Evolutionary conservation across 176 grass and related monocot genomes (phyloP), one percentile per base, ranked within the genome.

Genomic region (Zoysia japonica): DNA sequence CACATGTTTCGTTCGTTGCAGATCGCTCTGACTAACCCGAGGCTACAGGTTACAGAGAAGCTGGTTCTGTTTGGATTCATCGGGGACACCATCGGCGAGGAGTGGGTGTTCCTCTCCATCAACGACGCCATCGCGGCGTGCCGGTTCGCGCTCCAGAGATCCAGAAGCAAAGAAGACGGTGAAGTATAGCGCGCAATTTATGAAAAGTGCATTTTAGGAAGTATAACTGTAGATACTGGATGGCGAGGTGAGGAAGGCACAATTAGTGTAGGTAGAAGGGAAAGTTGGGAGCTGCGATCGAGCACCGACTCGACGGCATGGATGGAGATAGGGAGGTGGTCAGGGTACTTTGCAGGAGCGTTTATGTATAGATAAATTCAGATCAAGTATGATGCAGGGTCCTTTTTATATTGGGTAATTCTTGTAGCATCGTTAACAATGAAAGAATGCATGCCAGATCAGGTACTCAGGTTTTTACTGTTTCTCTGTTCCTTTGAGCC

Each of bases 1-100:
- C 41, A 35, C 5, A 20, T 80, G 47, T 69, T 36, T 49, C 45
- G 37, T 9, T 14, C 50, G n/a, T 41, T 89, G 77, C 88, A 99
- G 96, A 62, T 95, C 49, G 88, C 72, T 13, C 81, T 99, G 56
- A 72, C 70, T 45, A 95, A 99, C 68, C 96, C 96, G 0, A 93
- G 82, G 65, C 40, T 81, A n/a, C 52, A 84, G 37, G 92, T 99
- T 52, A 89, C 78, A 44, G 88, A 89, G 59, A 99, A 93, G 80
- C 84, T 99, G 84, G 61, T 91, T 55, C 37, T 36, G 43, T 88
- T 82, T 8, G 73, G 84, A 19, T 94, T 69, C 77, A 86, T 98
- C 63, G 61, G 79, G 62, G 61, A 60, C 59, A 35, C 67, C 42
- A 53, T 98, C 16, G 92, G 95, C 44, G 71, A 94, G 74, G 85